phyloP scores from a whole-genome alignment of 306 rosid genomes.

The Quercus cerris region DNA sequence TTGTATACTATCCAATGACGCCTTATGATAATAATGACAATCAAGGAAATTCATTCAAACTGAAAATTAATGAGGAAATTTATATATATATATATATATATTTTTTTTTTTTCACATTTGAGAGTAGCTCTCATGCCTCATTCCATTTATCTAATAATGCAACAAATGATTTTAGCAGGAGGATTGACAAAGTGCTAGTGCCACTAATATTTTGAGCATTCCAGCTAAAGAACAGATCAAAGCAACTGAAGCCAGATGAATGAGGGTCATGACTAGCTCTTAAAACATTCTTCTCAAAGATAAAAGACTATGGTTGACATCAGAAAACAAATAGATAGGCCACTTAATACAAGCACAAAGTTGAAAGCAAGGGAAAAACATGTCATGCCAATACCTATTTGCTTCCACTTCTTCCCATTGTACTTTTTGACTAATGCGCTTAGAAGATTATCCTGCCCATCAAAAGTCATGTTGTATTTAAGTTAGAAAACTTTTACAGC shows the following conservation, averaged over 20 bases:
- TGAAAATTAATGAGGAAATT: neutral
- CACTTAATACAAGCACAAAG: neutral
- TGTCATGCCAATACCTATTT: conserved; percentile 37
- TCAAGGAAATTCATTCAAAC: neutral
- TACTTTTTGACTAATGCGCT: conserved; percentile 42
- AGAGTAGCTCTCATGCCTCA: neutral
- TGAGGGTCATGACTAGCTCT: neutral
- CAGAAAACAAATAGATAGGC: conserved; percentile 3
- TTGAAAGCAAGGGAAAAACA: neutral
- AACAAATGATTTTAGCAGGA: neutral
- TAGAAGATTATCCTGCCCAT: conserved; percentile 53
- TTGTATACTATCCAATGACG: neutral
- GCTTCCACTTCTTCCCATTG: conserved; percentile 47
- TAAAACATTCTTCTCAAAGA: neutral
- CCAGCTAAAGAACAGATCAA: neutral
- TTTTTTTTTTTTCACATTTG: neutral
- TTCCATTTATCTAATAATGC: neutral
- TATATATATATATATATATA: no score
- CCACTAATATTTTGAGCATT: neutral
- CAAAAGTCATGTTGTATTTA: conserved; percentile 12
- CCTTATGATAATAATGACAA: neutral
- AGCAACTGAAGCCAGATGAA: neutral
- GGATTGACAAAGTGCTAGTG: neutral
- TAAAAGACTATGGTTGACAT: neutral
- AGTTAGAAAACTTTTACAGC: conserved; percentile 6